phyloP scores from a whole-genome alignment of 306 rosid species.

The Ormosia semicastrata region DNA sequence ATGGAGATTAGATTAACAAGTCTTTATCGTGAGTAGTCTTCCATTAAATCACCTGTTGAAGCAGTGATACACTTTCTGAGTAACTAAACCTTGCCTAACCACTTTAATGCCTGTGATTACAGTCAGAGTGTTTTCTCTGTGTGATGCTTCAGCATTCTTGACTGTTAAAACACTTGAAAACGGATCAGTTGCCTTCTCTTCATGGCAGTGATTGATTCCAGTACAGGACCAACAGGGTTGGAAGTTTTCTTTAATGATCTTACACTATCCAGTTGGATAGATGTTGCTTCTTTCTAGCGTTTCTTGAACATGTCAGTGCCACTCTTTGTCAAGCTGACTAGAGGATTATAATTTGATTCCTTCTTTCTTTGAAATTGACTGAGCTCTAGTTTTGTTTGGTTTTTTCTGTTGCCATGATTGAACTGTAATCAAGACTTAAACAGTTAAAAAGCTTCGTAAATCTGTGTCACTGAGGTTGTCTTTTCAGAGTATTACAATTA shows the following conservation, averaged over 20 bases:
- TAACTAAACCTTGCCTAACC: neutral
- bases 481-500: neutral
- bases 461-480: neutral
- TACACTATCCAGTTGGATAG: neutral
- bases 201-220: neutral
- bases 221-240: neutral
- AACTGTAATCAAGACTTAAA: neutral
- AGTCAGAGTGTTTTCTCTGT: neutral
- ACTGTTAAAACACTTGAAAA: neutral
- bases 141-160: neutral
- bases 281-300: neutral
- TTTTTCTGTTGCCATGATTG: neutral
- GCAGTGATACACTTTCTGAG: neutral
- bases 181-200: neutral
- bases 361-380: neutral
- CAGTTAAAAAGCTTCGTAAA: neutral
- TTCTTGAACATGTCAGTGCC: neutral
- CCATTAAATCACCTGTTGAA: slow-evolving; percentile 1
- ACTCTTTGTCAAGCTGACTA: slow-evolving; percentile 1
- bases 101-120: neutral
- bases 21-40: neutral
- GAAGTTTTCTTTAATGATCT: neutral
- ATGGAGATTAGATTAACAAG: neutral
- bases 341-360: neutral
- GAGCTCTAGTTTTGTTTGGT: neutral